phyloP scores from a whole-genome alignment of 306 rosid genomes.

The Quercus aquifolioides region DNA sequence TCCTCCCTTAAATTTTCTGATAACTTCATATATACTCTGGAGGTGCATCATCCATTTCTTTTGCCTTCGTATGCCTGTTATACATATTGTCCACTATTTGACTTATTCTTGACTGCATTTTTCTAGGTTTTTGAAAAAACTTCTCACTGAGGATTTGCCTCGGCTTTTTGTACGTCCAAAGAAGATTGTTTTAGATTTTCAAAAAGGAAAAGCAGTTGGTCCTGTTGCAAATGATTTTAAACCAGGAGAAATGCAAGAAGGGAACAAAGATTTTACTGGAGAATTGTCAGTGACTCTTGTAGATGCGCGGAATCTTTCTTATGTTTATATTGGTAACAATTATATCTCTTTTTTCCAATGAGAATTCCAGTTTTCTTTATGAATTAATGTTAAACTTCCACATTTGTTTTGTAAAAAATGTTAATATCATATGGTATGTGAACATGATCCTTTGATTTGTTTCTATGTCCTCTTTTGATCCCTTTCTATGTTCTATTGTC shows the following conservation, averaged over 20 bases:
- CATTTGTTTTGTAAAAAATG: background rate
- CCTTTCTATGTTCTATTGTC: background rate
- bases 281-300: slow-evolving; percentile 94
- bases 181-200: slow-evolving; percentile 92
- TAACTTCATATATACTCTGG: background rate
- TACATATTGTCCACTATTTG: slow-evolving; percentile 6
- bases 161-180: slow-evolving; percentile 94
- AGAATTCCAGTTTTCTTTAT: background rate
- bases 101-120: slow-evolving; percentile 7
- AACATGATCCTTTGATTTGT: background rate
- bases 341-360: slow-evolving; percentile 7
- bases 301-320: slow-evolving; percentile 92
- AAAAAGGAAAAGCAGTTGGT: slow-evolving; percentile 89
- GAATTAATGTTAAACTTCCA: background rate
- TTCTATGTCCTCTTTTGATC: background rate
- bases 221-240: slow-evolving; percentile 63
- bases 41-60: background rate
- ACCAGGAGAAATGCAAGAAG: slow-evolving; percentile 84
- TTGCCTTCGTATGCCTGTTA: background rate
- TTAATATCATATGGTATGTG: background rate
- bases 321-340: slow-evolving; percentile 70
- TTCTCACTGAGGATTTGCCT: slow-evolving; percentile 95
- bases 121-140: slow-evolving; percentile 90
- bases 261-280: slow-evolving; percentile 90
- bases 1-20: background rate